Base-by-base conservation (phyloP, 2,329 filamentous ascomycete species). In the Furcasterigmium furcatum region DNA sequence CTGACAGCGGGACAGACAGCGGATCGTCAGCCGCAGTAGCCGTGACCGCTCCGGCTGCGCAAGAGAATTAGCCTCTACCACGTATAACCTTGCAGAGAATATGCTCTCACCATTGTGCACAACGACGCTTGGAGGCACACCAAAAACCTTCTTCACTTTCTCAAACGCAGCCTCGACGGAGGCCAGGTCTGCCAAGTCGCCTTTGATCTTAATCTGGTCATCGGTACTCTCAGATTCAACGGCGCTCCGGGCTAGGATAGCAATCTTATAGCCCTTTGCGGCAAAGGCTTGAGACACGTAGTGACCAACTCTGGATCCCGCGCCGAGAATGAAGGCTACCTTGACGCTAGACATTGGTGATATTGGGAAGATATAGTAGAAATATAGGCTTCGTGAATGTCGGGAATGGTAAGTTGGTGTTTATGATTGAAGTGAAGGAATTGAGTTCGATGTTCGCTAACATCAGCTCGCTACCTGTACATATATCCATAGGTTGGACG, bases 101-200 rank as follows among this genome's bases (percentile, higher is more conserved):
- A 38, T 16, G 14, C 18, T 18, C 32, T 22, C 48, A 56, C 51
- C 53, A 16, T 57, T 58, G 20, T 58, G 55, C 2, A 58, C 42
- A 5, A 58, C 53, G 2, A 60, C 53, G 4, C 52, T 56, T n/a
- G n/a, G n/a, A 1, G 55, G 56, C 6, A 51, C 49, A 1, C 56
- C 56, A 2, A 57, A 43, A 3, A 20, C 35, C 7, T 42, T 45
- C 7, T 54, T 55, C 1, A 55, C 52, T 12, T 44, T 53, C 0
- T 27, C 22, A 9, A 58, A 58, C 2, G 48, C 48, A 21, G 46
- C 46, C 1, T 45, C 12, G 2, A 57, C 43, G 5, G 47, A 43
- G 1, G 47, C 48, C 3, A 66, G 60, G 5, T 67, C 56, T 32
- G 59, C 50, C 2, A 72, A 63, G 50, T 72, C 67, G 3, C 60